Conservation (phyloP, 805 yeast species). For the Candida germanica region DNA sequence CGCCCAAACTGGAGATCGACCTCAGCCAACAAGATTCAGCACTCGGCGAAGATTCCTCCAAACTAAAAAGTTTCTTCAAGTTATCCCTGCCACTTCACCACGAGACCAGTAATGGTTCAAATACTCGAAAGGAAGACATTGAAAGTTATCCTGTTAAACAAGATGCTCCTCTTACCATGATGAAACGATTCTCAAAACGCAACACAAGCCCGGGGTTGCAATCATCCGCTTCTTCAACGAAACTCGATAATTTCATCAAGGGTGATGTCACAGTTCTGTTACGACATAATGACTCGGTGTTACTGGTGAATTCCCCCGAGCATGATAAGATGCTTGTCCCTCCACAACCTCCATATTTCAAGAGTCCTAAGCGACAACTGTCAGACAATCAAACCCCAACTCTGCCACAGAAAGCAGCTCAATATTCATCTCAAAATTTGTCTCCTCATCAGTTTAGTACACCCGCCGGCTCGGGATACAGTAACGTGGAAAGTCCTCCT, state of each 20-base stretch:
- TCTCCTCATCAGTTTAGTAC: not conserved
- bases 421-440: too few species aligned
- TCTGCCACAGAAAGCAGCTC: too few species aligned
- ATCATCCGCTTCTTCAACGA: not conserved
- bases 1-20: not conserved
- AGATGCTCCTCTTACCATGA: slow-evolving; percentile 17
- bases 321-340: slow-evolving; percentile 5
- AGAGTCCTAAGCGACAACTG: slow-evolving; percentile 3
- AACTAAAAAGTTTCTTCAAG: slow-evolving; percentile 13
- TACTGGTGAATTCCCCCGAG: slow-evolving; percentile 17
- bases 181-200: slow-evolving; percentile 4
- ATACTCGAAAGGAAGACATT: not conserved
- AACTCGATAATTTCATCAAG: slow-evolving; percentile 1
- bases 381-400: not conserved
- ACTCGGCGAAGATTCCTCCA: slow-evolving; percentile 7
- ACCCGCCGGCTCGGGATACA: not conserved
- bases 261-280: slow-evolving; percentile 31
- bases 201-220: not conserved
- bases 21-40: slow-evolving; percentile 4
- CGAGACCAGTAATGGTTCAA: not conserved
- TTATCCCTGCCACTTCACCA: slow-evolving; percentile 4
- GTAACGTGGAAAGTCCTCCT: not conserved
- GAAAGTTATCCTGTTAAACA: slow-evolving; percentile 6
- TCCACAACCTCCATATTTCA: slow-evolving; percentile 11
- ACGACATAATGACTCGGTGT: slow-evolving; percentile 38